Evolutionary conservation across 1,284 basidiomycete species (phyloP).

Genomic region (Volvariella volvacea): DNA sequence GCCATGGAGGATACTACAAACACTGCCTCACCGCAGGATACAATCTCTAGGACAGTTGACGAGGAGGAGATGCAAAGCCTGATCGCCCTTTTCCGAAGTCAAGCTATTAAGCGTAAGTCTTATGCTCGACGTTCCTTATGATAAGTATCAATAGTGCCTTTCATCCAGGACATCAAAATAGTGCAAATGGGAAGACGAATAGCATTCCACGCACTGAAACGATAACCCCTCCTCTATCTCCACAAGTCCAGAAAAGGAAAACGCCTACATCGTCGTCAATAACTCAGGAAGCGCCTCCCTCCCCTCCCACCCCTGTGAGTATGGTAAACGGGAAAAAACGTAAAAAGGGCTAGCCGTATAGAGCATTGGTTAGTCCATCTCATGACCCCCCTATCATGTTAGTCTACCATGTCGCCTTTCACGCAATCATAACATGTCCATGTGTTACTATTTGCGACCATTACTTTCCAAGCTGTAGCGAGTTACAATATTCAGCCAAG

Average conservation of each 20-base stretch:
- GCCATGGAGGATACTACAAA: slow-evolving; percentile 33
- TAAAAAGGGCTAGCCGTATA: slow-evolving; percentile 28
- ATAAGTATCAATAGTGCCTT: no score
- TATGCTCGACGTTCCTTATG: not conserved
- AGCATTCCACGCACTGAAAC: slow-evolving; percentile 6
- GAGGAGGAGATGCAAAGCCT: slow-evolving; percentile 41
- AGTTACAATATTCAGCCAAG: no score
- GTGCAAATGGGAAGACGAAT: not conserved
- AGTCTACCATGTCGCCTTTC: no score
- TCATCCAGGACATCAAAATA: no score
- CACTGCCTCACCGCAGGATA: not conserved
- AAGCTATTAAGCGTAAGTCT: slow-evolving; percentile 36
- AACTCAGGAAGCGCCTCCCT: slow-evolving; percentile 1
- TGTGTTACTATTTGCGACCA: no score
- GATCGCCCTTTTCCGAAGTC: slow-evolving; percentile 41
- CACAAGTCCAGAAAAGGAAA: no score
- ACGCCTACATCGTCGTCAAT: no score
- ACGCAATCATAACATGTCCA: no score
- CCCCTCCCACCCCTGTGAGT: slow-evolving; percentile 15
- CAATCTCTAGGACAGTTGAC: slow-evolving; percentile 27
- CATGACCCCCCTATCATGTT: no score
- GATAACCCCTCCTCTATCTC: not conserved
- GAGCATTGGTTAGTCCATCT: slow-evolving; percentile 3
- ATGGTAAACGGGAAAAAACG: slow-evolving; percentile 33
- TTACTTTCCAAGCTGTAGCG: no score